Conservation (phyloP, 352 stramenopile species). For the Globisporangium ultimum region DNA sequence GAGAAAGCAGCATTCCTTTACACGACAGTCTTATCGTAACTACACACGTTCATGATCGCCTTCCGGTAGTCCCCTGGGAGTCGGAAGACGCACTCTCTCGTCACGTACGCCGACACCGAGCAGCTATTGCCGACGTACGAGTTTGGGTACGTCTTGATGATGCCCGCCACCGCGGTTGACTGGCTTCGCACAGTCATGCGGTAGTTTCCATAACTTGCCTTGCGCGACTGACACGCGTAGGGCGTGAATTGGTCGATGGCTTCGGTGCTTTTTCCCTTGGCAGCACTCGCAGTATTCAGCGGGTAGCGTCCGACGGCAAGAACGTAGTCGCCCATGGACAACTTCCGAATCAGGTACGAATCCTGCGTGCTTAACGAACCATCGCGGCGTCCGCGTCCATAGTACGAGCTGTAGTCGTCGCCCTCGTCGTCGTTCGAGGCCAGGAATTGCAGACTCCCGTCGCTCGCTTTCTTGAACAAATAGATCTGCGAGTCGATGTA, state of each 20-base stretch:
- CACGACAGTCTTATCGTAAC: constrained; percentile 43
- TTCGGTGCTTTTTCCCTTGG: constrained; percentile 29
- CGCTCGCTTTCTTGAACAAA: constrained; percentile 29
- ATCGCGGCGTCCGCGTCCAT: constrained; percentile 30
- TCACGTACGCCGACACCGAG: constrained; percentile 20
- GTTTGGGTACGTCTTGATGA: constrained; percentile 44
- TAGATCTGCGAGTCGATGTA: constrained; percentile 69
- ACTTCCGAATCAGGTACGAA: constrained; percentile 57
- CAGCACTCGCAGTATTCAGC: constrained; percentile 34
- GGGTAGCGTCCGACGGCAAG: constrained; percentile 60
- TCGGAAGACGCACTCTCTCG: constrained; percentile 39
- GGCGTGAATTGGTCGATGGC: constrained; percentile 43
- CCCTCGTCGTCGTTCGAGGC: constrained; percentile 67
- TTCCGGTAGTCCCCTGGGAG: constrained; percentile 37
- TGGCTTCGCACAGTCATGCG: constrained; percentile 54
- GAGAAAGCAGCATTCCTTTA: constrained; percentile 8
- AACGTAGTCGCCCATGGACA: constrained; percentile 45
- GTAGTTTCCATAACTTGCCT: constrained; percentile 70
- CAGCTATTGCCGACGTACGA: constrained; percentile 74
- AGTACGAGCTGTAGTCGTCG: constrained; percentile 49
- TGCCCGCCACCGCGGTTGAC: constrained; percentile 21
- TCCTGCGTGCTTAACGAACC: constrained; percentile 48
- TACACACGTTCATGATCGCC: constrained; percentile 28
- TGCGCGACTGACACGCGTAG: constrained; percentile 51
- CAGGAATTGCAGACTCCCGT: constrained; percentile 30